Percentiles rank a stretch among this genome's conserved stretches.
Evolutionary conservation across 2,329 filamentous ascomycete genomes (phyloP).

Genomic region (Colletotrichum echinochloae): DNA sequence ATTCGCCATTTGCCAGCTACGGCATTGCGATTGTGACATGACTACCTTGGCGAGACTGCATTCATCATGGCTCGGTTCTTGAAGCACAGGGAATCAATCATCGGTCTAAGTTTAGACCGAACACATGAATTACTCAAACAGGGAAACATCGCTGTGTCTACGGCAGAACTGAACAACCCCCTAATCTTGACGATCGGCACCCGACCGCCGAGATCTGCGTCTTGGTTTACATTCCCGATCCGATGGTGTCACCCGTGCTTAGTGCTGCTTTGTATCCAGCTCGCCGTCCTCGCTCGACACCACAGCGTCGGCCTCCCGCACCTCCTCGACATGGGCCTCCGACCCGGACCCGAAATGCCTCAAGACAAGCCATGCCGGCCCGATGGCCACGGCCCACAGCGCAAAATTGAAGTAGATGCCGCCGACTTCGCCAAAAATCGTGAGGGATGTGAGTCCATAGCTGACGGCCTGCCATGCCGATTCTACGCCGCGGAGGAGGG

Average conservation of each 20-base stretch:
- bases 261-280: constrained; percentile 28
- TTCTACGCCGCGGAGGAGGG: constrained; percentile 76
- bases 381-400: constrained; percentile 72
- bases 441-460: constrained; percentile 74
- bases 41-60: not conserved
- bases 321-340: not conserved
- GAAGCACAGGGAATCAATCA: not conserved
- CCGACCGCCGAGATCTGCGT: not conserved
- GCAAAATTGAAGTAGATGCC: constrained; percentile 78
- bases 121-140: not conserved
- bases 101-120: not conserved
- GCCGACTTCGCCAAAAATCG: constrained; percentile 73
- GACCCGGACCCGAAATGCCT: constrained; percentile 60
- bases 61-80: too few relatives aligned
- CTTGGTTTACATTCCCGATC: not conserved
- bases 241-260: not conserved
- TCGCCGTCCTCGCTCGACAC: constrained; percentile 40
- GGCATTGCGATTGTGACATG: not conserved
- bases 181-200: not conserved
- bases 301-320: constrained; percentile 5
- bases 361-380: constrained; percentile 76
- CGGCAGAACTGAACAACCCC: not conserved
- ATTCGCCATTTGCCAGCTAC: not conserved
- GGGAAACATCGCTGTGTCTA: not conserved
- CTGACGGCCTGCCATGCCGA: constrained; percentile 80